Base-by-base conservation (phyloP, 1,284 basidiomycete genomes). In the Rhodofomes roseus region DNA sequence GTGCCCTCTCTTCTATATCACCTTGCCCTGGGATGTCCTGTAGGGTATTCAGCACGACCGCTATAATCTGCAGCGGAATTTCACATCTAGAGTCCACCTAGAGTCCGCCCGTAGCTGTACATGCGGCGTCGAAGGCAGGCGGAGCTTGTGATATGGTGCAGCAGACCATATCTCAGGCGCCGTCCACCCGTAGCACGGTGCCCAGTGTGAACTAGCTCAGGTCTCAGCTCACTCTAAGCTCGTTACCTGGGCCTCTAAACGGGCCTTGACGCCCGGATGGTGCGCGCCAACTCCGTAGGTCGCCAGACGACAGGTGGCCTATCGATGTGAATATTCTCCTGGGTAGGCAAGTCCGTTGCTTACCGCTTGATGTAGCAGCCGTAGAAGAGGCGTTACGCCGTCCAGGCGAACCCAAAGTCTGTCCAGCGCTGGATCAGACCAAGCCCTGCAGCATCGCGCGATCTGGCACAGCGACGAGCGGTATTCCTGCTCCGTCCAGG, bases 361-460 rank as follows among this genome's bases (percentile, higher is more conserved):
- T 40, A 58, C 57, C 50, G 50, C 27, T 22, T 37, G 29, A 40
- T 79, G 76, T 27, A 83, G 71, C 31, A 86, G 71, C 51, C 71
- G 66, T 4, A 84, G 62, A 23, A 87, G 68, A 25, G 84, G 83
- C 20, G 67, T 66, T n/a, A 78, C 65, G 27, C 78, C 80, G 31
- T 73, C 66, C 31, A 86, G 70, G 53, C 73, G 74, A 57, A 68
- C 67, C 84, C 85, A 86, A 23, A 85, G 65, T 50, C 73, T 68
- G 65, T 86, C 81, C 39, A 85, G 65, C n/a, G 82, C 81, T 27
- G 83, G 83, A 40, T 82, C 79, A 58, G 74, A 79, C 84, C 83
- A 87, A 25, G 81, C 75, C 63, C 68, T 75, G 67, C 84, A 87
- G 44, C 64, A 66, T 36, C 65, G 59, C 16, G 70, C 69, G 29